These are phyloP conservation scores for Annulohypoxylon maeteangense DNA, from an alignment of 495 filamentous ascomycete species.

Conservation along the genomic window DNA sequence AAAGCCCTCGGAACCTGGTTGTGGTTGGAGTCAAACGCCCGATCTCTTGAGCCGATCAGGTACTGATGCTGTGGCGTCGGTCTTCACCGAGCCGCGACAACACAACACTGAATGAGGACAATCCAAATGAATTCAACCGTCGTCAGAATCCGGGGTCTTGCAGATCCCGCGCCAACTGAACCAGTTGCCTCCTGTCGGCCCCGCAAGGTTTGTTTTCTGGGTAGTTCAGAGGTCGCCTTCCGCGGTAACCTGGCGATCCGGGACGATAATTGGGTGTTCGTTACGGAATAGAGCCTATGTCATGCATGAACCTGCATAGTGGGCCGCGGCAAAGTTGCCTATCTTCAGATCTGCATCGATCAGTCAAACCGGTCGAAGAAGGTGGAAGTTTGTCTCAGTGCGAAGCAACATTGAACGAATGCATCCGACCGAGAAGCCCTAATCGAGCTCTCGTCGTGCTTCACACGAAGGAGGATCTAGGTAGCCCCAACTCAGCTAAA, in stretches of 20 bases:
- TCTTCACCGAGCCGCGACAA: conserved; percentile 36
- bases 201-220: conserved; percentile 28
- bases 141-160: conserved; percentile 30
- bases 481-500: conserved; percentile 8
- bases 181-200: conserved; percentile 33
- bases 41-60: conserved; percentile 18
- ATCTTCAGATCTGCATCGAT: conserved; percentile 36
- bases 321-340: conserved; percentile 42
- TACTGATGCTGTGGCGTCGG: conserved; percentile 17
- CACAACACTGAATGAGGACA: conserved; percentile 18
- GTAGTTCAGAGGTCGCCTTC: conserved; percentile 27
- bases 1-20: conserved; percentile 88
- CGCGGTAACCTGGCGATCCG: conserved; percentile 30
- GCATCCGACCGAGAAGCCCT: conserved; percentile 30
- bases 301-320: conserved; percentile 51
- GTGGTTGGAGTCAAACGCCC: conserved; percentile 85
- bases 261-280: conserved; percentile 39
- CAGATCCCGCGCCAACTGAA: conserved; percentile 37
- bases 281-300: conserved; percentile 33
- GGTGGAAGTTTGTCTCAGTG: conserved; percentile 30
- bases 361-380: conserved; percentile 23
- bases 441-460: conserved; percentile 16
- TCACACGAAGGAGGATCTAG: conserved; percentile 15
- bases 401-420: conserved; percentile 26
- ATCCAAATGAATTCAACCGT: conserved; percentile 18